A percentile compares a stretch with the other conserved stretches of the same genome.
Evolutionary conservation across 2,329 filamentous ascomycete genomes (phyloP).

Genomic region (Colletotrichum falcatum): DNA sequence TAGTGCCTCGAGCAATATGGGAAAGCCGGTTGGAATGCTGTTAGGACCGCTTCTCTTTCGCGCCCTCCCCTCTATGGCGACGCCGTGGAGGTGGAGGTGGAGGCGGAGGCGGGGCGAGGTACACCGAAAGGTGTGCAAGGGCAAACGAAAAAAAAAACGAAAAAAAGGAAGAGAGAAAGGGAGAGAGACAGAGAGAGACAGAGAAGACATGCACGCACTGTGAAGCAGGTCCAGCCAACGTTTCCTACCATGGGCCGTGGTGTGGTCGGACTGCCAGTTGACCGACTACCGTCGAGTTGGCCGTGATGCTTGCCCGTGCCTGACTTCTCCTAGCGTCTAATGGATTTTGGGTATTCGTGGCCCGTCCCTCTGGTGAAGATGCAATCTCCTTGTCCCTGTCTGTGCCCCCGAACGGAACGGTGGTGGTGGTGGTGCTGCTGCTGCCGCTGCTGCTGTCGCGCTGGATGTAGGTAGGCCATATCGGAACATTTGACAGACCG

Average conservation of each 20-base stretch:
- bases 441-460: no score
- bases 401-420: not conserved
- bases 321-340: not conserved
- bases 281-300: not conserved
- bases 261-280: not conserved
- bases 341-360: not conserved
- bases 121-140: not conserved
- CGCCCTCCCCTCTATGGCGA: conserved; percentile 6
- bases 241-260: not conserved
- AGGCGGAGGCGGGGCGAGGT: conserved; percentile 2
- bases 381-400: conserved; percentile 5
- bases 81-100: conserved; percentile 19
- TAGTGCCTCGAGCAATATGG: conserved; percentile 20
- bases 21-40: conserved; percentile 26
- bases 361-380: not conserved
- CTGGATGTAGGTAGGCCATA: conserved; percentile 11
- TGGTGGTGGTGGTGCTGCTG: not conserved
- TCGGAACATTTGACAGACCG: conserved; percentile 8
- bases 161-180: not conserved
- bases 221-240: not conserved
- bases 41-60: conserved; percentile 6
- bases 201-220: not conserved
- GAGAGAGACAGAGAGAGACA: not conserved
- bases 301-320: not conserved
- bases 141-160: not conserved